Conservation (phyloP, 2,329 filamentous ascomycete species). For the Boeremia exigua region DNA sequence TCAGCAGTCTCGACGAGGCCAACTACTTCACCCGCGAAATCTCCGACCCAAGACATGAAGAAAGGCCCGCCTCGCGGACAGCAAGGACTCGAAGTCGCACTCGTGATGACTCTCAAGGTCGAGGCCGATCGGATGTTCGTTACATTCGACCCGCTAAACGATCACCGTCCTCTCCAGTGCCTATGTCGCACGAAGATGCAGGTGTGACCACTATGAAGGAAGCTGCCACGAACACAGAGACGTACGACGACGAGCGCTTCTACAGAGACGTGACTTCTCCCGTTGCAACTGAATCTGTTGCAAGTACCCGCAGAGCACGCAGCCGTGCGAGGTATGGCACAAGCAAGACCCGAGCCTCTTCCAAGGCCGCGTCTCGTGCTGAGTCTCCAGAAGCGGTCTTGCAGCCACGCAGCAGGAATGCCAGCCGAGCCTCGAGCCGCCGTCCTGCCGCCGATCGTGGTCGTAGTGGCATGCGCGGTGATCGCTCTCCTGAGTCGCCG, state of each 20-base stretch:
- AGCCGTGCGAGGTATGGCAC: slow-evolving; percentile 42
- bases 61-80: slow-evolving; percentile 55
- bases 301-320: slow-evolving; percentile 43
- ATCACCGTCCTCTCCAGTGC: slow-evolving; percentile 89
- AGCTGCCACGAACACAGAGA: slow-evolving; percentile 51
- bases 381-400: slow-evolving; percentile 45
- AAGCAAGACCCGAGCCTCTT: slow-evolving; percentile 46
- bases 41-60: slow-evolving; percentile 48
- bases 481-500: slow-evolving; percentile 80
- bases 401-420: slow-evolving; percentile 36
- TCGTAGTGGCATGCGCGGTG: slow-evolving; percentile 42
- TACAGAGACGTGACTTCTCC: slow-evolving; percentile 51
- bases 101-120: slow-evolving; percentile 71
- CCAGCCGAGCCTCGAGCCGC: slow-evolving; percentile 47
- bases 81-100: slow-evolving; percentile 54
- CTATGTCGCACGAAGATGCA: slow-evolving; percentile 89
- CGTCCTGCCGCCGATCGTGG: slow-evolving; percentile 42
- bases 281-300: slow-evolving; percentile 45
- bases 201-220: slow-evolving; percentile 55
- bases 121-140: slow-evolving; percentile 69
- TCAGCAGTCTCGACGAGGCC: slow-evolving; percentile 82
- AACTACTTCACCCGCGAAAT: slow-evolving; percentile 60
- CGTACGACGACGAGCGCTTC: slow-evolving; percentile 56
- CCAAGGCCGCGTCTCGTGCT: slow-evolving; percentile 40
- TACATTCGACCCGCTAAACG: slow-evolving; percentile 79